Base-by-base conservation (phyloP, 129 eudicot genomes). In the Daucus carota region DNA sequence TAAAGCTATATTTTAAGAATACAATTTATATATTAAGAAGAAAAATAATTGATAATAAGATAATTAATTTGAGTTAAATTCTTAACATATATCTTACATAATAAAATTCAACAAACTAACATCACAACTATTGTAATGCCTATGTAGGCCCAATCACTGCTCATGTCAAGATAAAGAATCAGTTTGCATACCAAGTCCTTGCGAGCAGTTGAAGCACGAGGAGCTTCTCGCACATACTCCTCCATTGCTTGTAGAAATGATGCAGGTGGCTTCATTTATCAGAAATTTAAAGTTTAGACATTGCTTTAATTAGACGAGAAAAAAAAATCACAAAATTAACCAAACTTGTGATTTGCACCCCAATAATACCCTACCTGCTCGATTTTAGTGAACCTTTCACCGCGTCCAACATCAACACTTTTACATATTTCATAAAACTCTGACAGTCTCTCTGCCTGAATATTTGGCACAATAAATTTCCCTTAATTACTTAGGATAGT, bases 161-260 rank as follows among this genome's bases (percentile, higher is more conserved):
- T 5, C 13, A 26, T 72, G 28, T 15, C 75, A 59, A 46, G 38
- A 72, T 24, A 28, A n/a, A 77, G 44, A 63, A 63, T 63, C 45
- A 73, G 31, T 65, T 31, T 46, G 62, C 80, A 11, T 81, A 92
- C 92, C 90, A 74, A 81, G 79, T 88, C 97, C 80, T 85, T 89
- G 62, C 83, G 89, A 76, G 84, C 88, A 3, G 87, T 73, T 72
- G 97, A 88, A 84, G 86, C 85, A 57, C 84, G 92, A 45, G 96
- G 91, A 67, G 93, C 90, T 72, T 88, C 93, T 73, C 83, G 78
- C 24, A 92, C 91, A 77, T 88, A 92, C 83, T 92, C 96, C 80
- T 90, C 97, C 96, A 92, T 92, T 65, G 93, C 93, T 92, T 90
- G 97, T 66, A 88, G 66, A 81, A 92, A 92, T 80, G 97, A 92